Conservation (phyloP, 768 basidiomycete genomes). For the Lentinus tigrinus region DNA sequence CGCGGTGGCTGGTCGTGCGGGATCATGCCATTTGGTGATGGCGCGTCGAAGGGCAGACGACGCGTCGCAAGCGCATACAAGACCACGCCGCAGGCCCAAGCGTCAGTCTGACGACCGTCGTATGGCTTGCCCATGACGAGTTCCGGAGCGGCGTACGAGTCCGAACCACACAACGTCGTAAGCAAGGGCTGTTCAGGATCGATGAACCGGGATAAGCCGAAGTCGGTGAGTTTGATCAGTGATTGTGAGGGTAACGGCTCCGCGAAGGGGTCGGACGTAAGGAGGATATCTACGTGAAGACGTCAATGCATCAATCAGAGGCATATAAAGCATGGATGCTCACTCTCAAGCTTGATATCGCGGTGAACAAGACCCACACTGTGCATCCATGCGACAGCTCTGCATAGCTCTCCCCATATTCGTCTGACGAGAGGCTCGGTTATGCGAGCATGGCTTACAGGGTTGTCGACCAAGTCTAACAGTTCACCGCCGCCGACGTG, state of each 20-base stretch:
- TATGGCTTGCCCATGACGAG: slow-evolving; percentile 52
- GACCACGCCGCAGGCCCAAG: slow-evolving; percentile 90
- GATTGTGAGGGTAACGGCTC: slow-evolving; percentile 43
- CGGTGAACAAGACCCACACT: slow-evolving; percentile 82
- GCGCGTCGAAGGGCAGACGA: slow-evolving; percentile 65
- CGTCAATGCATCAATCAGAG: background rate
- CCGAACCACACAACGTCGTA: slow-evolving; percentile 81
- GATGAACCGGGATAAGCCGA: slow-evolving; percentile 86
- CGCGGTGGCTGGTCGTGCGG: slow-evolving; percentile 24
- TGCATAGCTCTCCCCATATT: slow-evolving; percentile 75
- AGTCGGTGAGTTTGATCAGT: slow-evolving; percentile 83
- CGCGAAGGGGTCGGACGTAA: slow-evolving; percentile 50
- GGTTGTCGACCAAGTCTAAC: slow-evolving; percentile 68
- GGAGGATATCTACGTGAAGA: slow-evolving; percentile 62
- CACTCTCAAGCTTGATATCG: slow-evolving; percentile 87
- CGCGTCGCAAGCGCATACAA: slow-evolving; percentile 74
- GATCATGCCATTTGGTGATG: background rate
- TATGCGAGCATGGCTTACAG: slow-evolving; percentile 33
- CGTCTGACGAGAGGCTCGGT: slow-evolving; percentile 55
- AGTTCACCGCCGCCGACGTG: slow-evolving; percentile 79
- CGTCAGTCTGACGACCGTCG: slow-evolving; percentile 83
- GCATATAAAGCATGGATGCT: slow-evolving; percentile 24
- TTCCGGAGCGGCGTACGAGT: slow-evolving; percentile 77
- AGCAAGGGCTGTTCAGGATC: slow-evolving; percentile 61
- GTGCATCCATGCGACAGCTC: slow-evolving; percentile 87